Base-by-base conservation (phyloP, 805 yeast species). In the Myxozyma mucilagina region DNA sequence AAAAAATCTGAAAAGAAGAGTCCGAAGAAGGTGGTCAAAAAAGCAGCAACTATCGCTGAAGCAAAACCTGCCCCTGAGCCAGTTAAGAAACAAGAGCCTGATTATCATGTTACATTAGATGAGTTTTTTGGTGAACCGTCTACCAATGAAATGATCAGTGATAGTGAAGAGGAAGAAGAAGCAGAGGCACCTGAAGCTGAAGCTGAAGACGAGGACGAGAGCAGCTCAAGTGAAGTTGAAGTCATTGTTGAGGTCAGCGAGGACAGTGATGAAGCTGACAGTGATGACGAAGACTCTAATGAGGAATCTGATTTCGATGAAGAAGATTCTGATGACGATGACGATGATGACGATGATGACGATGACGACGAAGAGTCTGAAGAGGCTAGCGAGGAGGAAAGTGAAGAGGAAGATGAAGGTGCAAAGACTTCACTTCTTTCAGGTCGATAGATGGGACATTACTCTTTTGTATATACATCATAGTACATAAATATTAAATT, bases 111-210 rank as follows among this genome's bases (percentile, higher is more conserved):
- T 32, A 65, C 71, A 24, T 75, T 92, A 59, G 97, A 92, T 70
- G 98, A 92, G 63, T 92, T 92, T 72, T 85, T 92, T 67, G 87
- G 82, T 1, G 80, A 80, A 61, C 74, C 81, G 13, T 74, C 78
- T 18, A 53, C 20, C 11, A 32, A 59, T 47, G 36, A 61, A 14
- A 44, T 60, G 49, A 51, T 18, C 10, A 18, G 56, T 48, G 39
- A 60, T 45, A 60, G 64, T 57, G 68, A 62, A 54, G 61, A 55
- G 39, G 68, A 69, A 54, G 76, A 61, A 60, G 77, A 71, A 2
- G n/a, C n/a, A n/a, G 76, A 69, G 1, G 76, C 68, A 8, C 75
- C 70, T 3, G 78, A 71, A 10, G 72, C 66, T 10, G 71, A 63
- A 1, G 75, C 70, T 1, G 76, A 73, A 0, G 75, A 72, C 0